phyloP scores from a whole-genome alignment of 2,329 filamentous ascomycete species.

The Xylaria multiplex region DNA sequence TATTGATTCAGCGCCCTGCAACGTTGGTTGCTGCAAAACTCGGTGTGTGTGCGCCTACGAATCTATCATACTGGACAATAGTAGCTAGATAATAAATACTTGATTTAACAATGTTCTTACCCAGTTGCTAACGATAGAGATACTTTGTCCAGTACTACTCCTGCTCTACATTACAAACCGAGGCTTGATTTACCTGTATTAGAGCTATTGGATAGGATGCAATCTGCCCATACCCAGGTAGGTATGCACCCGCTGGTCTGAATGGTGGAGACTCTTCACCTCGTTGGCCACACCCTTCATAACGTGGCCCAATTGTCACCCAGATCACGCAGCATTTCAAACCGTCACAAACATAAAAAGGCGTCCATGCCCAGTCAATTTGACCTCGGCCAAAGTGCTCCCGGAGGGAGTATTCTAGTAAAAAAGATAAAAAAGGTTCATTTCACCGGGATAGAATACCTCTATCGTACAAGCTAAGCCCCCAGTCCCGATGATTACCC shows the following conservation, averaged over 20 bases:
- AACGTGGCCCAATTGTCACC: constrained; percentile 41
- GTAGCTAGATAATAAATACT: background rate
- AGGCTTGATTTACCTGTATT: background rate
- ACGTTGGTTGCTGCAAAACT: background rate
- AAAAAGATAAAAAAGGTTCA: constrained; percentile 19
- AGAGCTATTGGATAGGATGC: constrained; percentile 23
- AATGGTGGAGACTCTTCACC: constrained; percentile 22
- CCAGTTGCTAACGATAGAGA: constrained; percentile 11
- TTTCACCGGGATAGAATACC: constrained; percentile 33
- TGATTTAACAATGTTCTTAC: background rate
- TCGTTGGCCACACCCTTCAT: constrained; percentile 16
- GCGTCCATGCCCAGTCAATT: constrained; percentile 21
- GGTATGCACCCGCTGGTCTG: background rate
- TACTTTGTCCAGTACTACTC: background rate
- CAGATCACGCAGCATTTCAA: constrained; percentile 33
- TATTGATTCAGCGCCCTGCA: constrained; percentile 15
- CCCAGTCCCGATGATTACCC: constrained; percentile 34
- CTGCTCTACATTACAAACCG: background rate
- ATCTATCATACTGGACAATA: background rate
- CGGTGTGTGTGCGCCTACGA: constrained; percentile 4
- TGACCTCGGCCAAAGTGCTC: background rate
- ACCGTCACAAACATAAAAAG: constrained; percentile 36
- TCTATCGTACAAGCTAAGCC: constrained; percentile 38
- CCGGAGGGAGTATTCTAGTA: background rate
- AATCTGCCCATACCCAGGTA: background rate